Conservation (phyloP, 176 grass and related monocot genomes). For the Oryza coarctata region DNA sequence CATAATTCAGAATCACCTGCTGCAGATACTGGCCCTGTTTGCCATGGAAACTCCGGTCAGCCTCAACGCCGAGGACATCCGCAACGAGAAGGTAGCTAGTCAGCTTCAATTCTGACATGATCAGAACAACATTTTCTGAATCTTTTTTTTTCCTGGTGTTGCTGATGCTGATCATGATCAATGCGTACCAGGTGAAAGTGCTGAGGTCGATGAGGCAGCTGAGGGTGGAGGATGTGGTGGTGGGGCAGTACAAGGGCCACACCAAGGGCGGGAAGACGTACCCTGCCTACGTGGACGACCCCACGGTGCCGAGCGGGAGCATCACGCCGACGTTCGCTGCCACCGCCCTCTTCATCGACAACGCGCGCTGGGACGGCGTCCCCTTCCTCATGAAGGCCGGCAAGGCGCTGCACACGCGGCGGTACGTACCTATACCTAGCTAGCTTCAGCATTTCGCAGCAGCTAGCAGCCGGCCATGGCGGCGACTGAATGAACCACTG, state of each 20-base stretch:
- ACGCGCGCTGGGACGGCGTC: conserved; percentile 93
- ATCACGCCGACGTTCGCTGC: conserved; percentile 91
- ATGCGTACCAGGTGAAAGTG: conserved; percentile 83
- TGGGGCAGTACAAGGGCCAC: conserved; percentile 96
- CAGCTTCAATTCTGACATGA: not conserved
- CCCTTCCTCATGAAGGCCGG: conserved; percentile 96
- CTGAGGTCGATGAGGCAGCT: conserved; percentile 74
- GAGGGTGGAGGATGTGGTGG: conserved; percentile 77
- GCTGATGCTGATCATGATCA: not conserved
- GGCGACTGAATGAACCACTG: conserved; percentile 2
- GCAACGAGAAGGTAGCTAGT: conserved; percentile 76
- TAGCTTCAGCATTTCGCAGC: no score
- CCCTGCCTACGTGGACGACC: conserved; percentile 76
- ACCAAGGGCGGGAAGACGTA: conserved; percentile 52
- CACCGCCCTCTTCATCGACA: conserved; percentile 91
- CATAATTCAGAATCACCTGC: conserved; percentile 98
- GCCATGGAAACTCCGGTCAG: conserved; percentile 98
- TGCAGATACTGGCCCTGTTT: conserved; percentile 92
- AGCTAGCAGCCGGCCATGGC: no score
- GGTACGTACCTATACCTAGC: conserved; percentile 35
- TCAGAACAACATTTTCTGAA: not conserved
- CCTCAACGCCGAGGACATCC: conserved; percentile 86
- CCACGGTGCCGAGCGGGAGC: conserved; percentile 73
- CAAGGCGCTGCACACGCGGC: conserved; percentile 73
- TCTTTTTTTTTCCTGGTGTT: no score